These are phyloP conservation scores for Rhodamnia argentea DNA, from an alignment of 345 rosid genomes.

Conservation along the genomic window DNA sequence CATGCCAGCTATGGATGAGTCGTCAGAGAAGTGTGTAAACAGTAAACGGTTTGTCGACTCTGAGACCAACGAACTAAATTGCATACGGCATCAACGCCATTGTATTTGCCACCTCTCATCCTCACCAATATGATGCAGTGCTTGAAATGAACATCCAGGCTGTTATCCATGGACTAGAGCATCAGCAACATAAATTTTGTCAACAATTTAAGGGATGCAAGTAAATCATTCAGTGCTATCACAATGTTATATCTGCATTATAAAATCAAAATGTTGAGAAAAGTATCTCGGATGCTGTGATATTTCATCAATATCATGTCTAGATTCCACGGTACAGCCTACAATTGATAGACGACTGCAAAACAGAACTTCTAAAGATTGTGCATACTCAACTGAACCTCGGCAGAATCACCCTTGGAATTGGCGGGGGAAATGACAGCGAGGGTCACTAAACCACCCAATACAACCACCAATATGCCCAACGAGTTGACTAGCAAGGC, in stretches of 20 bases:
- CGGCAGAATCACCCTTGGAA: constrained; percentile 38
- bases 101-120: not conserved
- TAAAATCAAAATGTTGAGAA: not conserved
- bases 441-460: constrained; percentile 76
- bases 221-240: not conserved
- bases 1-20: not conserved
- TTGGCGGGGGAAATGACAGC: constrained; percentile 46
- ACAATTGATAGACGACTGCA: not conserved
- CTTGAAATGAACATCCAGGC: not conserved
- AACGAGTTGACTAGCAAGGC: constrained; percentile 70
- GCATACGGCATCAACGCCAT: not conserved
- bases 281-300: not conserved
- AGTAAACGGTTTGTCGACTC: not conserved
- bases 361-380: not conserved
- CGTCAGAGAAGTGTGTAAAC: not conserved
- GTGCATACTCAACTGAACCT: constrained; percentile 33
- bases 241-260: not conserved
- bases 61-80: not conserved
- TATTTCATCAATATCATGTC: not conserved
- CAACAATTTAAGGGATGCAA: not conserved
- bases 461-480: constrained; percentile 57
- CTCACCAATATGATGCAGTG: not conserved
- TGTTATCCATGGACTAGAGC: not conserved
- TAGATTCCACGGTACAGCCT: not conserved
- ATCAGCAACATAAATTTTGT: not conserved